Evolutionary conservation across 2,329 filamentous ascomycete genomes (phyloP), one percentile per base, ranked within the genome.

Genomic region (Aspergillus hortae): DNA sequence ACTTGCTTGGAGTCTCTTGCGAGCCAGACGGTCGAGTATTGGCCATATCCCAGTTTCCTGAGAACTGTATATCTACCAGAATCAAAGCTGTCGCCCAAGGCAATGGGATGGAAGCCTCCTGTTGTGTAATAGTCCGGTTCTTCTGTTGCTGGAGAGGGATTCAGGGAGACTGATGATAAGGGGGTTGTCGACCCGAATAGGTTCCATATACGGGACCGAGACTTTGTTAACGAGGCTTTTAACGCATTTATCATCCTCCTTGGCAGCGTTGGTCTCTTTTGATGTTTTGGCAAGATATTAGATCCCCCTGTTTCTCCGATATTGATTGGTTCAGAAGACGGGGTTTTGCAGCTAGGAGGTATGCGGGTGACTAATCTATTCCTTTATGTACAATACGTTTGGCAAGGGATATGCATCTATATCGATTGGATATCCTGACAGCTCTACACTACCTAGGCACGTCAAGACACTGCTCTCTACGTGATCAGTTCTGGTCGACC

Each of bases 101-200:
- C 81, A 46, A 96, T 90, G 9, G 90, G 91, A 69, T 96, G 91
- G 74, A 95, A 96, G 56, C 91, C 91, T 66, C 91, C 91, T 74
- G 94, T 92, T 81, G 90, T 94, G 78, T 96, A 96, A 72, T 95
- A 90, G 74, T 95, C 90, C 45, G 89, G 92, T 75, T 96, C 92
- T 75, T 96, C 92, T 75, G 27, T 19, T 19, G 42, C 52, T 42
- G 6, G 33, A 44, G 4, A 43, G 52, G 49, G 38, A 36, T 27
- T 41, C 30, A 44, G 30, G 42, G 30, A 35, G 45, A 44, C 48
- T 32, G 9, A 21, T 44, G 41, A 19, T 14, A 45, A 21, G 9
- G 43, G 44, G 19, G 27, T 48, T 9, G 49, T 27, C 30, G 36
- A n/a, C 21, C 41, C 32, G 14, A 49, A 35, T 17, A 41, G 17